phyloP scores from a whole-genome alignment of 495 filamentous ascomycete species.

The Chaetomium fimeti region DNA sequence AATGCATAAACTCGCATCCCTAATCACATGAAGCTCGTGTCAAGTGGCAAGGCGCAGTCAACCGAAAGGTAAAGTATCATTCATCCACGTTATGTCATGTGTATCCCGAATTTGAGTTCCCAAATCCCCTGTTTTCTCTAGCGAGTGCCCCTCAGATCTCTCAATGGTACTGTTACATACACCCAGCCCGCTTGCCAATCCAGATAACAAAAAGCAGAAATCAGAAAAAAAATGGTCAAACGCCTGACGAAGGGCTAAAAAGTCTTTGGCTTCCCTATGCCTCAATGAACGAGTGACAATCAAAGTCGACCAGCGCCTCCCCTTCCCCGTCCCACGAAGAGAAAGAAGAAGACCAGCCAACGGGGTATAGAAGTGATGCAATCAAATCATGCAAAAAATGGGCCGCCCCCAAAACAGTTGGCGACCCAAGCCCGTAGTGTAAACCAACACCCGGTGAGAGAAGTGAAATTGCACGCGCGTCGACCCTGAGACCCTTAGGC shows the following conservation, averaged over 20 bases:
- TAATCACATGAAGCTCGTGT: neutral
- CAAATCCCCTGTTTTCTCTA: slow-evolving; percentile 5
- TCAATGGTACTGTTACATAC: neutral
- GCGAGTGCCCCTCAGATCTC: slow-evolving; percentile 5
- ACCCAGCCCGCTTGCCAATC: neutral
- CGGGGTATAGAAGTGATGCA: slow-evolving; percentile 16
- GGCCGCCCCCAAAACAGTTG: neutral
- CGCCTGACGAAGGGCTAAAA: neutral
- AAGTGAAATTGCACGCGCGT: neutral
- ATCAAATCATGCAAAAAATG: slow-evolving; percentile 1
- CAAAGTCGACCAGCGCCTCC: neutral
- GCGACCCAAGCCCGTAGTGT: neutral
- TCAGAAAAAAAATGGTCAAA: neutral
- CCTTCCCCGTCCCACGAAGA: neutral
- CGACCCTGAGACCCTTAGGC: neutral
- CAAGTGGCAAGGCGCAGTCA: neutral
- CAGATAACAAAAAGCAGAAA: neutral
- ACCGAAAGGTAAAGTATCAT: neutral
- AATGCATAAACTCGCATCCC: neutral
- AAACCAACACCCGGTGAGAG: neutral
- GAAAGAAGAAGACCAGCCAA: neutral
- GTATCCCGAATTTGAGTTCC: neutral
- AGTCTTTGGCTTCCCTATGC: neutral
- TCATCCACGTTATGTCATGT: slow-evolving; percentile 1
- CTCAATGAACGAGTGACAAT: slow-evolving; percentile 13